Conservation (phyloP, 208 protist species). For the Acanthamoeba triangularis region DNA sequence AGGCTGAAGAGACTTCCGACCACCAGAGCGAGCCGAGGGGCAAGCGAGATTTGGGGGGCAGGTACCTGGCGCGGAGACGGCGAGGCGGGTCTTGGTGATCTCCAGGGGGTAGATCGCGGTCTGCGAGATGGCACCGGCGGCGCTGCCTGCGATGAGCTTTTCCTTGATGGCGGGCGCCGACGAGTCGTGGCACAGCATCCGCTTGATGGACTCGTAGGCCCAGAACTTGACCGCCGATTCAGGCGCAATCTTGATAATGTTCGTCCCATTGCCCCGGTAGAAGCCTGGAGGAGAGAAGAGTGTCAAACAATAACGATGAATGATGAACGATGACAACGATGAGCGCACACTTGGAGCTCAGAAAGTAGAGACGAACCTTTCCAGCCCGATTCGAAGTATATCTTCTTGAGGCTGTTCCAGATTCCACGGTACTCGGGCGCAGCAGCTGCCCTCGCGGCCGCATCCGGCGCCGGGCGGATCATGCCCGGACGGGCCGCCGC, state of each 20-base stretch:
- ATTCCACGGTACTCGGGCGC: conserved; percentile 31
- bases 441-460: neutral
- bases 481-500: neutral
- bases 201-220: conserved; percentile 73
- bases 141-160: conserved; percentile 69
- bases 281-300: neutral
- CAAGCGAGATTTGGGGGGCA: neutral
- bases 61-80: conserved; percentile 50
- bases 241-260: conserved; percentile 77
- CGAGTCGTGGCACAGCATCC: conserved; percentile 60
- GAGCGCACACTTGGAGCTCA: neutral
- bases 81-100: conserved; percentile 77
- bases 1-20: neutral
- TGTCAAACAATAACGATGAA: neutral
- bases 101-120: conserved; percentile 76
- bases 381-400: conserved; percentile 60
- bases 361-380: neutral
- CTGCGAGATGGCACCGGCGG: conserved; percentile 69
- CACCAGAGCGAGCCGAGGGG: neutral
- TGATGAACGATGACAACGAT: neutral
- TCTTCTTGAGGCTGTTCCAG: conserved; percentile 66
- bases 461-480: neutral
- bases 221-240: conserved; percentile 78
- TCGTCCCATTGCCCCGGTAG: conserved; percentile 74
- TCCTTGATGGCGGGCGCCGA: conserved; percentile 47